A percentile compares a stretch with the other conserved stretches of the same genome.
Evolutionary conservation across 139 green algal species (phyloP).

Genomic region (Chlamydomonas sphaeroides): DNA sequence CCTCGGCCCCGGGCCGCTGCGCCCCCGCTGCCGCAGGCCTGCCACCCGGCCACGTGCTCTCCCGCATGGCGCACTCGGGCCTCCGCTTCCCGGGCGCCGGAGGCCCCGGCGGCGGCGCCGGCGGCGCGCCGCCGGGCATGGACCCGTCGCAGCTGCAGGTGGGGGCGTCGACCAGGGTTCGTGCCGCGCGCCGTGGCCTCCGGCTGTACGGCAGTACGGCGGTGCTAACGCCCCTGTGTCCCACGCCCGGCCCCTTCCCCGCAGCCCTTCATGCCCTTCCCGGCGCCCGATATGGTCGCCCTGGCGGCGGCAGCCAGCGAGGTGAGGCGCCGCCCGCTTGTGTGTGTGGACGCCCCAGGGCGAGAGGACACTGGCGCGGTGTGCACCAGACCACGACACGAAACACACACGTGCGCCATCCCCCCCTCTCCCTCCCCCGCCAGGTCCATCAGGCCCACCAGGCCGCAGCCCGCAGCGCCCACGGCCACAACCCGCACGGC

Average conservation of each 20-base stretch:
- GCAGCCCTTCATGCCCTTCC: background rate
- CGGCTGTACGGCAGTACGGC: too few relatives aligned
- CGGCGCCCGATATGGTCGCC: background rate
- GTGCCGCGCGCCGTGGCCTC: too few relatives aligned
- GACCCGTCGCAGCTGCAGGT: slow-evolving; percentile 11
- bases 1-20: too few relatives aligned
- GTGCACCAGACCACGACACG: too few relatives aligned
- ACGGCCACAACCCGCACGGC: slow-evolving; percentile 1
- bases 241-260: background rate
- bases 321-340: background rate
- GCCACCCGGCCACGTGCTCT: slow-evolving; percentile 11
- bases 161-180: too few relatives aligned
- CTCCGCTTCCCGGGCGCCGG: background rate
- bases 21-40: background rate
- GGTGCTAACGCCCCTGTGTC: too few relatives aligned
- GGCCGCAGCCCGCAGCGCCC: background rate
- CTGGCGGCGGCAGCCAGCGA: slow-evolving; percentile 18
- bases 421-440: too few relatives aligned
- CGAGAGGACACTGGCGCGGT: too few relatives aligned
- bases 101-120: background rate
- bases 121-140: background rate
- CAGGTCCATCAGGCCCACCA: slow-evolving; percentile 8
- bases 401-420: too few relatives aligned
- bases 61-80: slow-evolving; percentile 10
- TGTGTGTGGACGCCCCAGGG: too few relatives aligned